phyloP scores from a whole-genome alignment of 192 early-diverging fungal genomes.

The Gonapodya prolifera region DNA sequence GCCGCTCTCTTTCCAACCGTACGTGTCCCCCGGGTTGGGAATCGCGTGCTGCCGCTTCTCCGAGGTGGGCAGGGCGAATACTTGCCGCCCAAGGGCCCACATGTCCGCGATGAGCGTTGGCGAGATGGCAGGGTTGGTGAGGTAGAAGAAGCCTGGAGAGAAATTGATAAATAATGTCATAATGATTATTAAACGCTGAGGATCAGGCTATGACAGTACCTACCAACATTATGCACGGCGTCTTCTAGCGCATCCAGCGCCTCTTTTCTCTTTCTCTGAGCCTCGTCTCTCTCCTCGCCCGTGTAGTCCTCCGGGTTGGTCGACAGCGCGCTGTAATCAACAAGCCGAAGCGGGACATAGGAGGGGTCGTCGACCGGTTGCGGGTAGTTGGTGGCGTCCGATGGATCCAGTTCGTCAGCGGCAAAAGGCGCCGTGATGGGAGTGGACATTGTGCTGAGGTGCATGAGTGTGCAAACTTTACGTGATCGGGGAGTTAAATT shows the following conservation, averaged over 20 bases:
- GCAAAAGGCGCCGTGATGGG: too few species aligned
- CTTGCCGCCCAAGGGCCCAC: background rate
- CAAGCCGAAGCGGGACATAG: background rate
- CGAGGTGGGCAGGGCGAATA: background rate
- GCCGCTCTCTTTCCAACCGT: background rate
- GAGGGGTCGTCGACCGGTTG: background rate
- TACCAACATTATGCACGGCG: background rate
- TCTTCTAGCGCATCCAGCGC: background rate
- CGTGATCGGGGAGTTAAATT: too few species aligned
- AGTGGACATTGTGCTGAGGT: too few species aligned
- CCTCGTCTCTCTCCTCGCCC: background rate
- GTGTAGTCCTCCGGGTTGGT: background rate
- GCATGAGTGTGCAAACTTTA: too few species aligned
- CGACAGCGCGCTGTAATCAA: background rate
- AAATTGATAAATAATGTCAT: background rate
- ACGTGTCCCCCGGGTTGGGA: background rate
- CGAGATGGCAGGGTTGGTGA: background rate
- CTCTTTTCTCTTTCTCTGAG: background rate
- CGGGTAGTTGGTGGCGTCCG: too few species aligned
- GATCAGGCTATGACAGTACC: background rate
- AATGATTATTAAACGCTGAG: background rate
- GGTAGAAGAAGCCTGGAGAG: background rate
- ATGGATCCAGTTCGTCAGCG: too few species aligned
- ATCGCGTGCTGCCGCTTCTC: background rate
- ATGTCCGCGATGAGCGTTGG: background rate